phyloP scores from a whole-genome alignment of 495 filamentous ascomycete species.

The Annulohypoxylon bovei region DNA sequence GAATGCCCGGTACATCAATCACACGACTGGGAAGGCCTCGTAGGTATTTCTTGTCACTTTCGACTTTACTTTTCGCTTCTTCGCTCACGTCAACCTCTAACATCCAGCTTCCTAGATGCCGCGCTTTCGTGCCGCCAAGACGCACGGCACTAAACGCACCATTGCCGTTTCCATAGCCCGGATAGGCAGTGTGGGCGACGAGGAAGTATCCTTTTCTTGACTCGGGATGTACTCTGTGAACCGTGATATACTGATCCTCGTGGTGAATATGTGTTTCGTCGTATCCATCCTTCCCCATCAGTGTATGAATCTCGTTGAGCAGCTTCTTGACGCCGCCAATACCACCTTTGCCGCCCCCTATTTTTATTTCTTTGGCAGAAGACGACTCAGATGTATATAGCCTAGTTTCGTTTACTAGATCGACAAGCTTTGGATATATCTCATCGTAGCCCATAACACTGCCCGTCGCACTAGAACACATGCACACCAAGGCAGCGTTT shows the following conservation, averaged over 20 bases:
- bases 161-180: conserved; percentile 83
- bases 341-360: conserved; percentile 74
- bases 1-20: conserved; percentile 73
- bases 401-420: conserved; percentile 88
- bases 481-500: conserved; percentile 92
- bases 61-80: conserved; percentile 68
- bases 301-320: conserved; percentile 88
- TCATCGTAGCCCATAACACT: conserved; percentile 99
- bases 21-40: conserved; percentile 84
- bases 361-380: conserved; percentile 61
- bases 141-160: conserved; percentile 78
- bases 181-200: conserved; percentile 94
- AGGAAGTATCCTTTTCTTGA: conserved; percentile 92
- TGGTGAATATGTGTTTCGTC: conserved; percentile 97
- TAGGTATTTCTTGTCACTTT: conserved; percentile 74
- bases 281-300: conserved; percentile 94
- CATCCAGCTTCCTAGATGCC: conserved; percentile 86
- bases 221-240: conserved; percentile 92
- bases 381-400: conserved; percentile 80
- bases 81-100: conserved; percentile 81
- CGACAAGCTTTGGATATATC: conserved; percentile 88
- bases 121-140: conserved; percentile 77
- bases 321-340: conserved; percentile 91
- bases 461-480: conserved; percentile 93
- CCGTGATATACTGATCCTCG: conserved; percentile 93